Percentiles rank a stretch among this genome's conserved stretches.
phyloP scores from a whole-genome alignment of 805 yeast species.

The Pichia rugopelliculosa region DNA sequence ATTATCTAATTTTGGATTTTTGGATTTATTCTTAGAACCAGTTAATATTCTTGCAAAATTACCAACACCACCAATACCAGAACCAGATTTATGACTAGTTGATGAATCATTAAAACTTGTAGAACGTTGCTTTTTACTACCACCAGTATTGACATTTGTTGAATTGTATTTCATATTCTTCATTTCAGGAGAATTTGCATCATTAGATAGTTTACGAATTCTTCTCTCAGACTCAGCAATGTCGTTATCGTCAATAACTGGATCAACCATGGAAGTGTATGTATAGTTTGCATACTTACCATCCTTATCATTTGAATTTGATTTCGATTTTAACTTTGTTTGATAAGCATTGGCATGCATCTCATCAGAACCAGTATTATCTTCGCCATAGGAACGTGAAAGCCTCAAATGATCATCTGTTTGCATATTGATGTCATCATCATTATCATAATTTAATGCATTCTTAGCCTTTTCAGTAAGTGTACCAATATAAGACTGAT shows the following conservation, averaged over 20 bases:
- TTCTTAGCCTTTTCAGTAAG: conserved; percentile 7
- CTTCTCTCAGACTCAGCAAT: conserved; percentile 10
- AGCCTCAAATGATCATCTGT: not conserved
- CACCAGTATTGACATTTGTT: not conserved
- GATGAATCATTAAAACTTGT: not conserved
- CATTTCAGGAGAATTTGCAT: not conserved
- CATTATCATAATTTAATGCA: not conserved
- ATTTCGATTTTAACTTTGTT: not conserved
- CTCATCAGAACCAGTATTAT: not conserved
- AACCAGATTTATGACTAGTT: too few species aligned
- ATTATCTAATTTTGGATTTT: not conserved
- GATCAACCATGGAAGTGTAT: conserved; percentile 25
- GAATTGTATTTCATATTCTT: not conserved
- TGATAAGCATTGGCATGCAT: not conserved
- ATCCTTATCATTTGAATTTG: not conserved
- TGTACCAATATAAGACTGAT: conserved; percentile 3
- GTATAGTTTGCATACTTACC: conserved; percentile 14
- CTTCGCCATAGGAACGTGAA: not conserved
- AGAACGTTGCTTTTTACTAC: not conserved
- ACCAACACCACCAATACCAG: not conserved
- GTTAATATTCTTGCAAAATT: conserved; percentile 1
- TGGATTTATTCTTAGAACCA: not conserved
- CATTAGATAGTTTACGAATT: not conserved
- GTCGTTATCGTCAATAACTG: conserved; percentile 17
- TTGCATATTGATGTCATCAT: not conserved